Conservation (phyloP, 140 eudicot species). For the Ambrosia hybrid region DNA sequence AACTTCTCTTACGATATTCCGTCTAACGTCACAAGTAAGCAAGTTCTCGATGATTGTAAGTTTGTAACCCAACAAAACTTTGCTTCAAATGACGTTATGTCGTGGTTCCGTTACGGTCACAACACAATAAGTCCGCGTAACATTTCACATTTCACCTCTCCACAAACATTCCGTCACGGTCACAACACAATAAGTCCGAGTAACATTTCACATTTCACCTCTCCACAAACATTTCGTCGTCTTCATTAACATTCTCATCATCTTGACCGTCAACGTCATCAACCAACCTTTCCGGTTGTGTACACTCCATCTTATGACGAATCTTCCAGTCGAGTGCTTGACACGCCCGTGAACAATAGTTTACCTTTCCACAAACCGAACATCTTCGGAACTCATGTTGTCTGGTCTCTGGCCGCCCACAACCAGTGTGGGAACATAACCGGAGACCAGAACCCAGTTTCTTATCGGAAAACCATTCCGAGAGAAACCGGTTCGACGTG, state of each 20-base stretch:
- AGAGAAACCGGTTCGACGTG: slow-evolving; percentile 62
- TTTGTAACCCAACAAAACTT: slow-evolving; percentile 18
- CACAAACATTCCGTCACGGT: slow-evolving; percentile 29
- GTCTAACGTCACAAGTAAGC: slow-evolving; percentile 20
- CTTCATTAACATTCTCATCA: slow-evolving; percentile 28
- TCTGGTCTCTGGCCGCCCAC: slow-evolving; percentile 90
- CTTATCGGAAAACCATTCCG: slow-evolving; percentile 61
- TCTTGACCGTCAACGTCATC: slow-evolving; percentile 14
- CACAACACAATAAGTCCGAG: too few relatives aligned
- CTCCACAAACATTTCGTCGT: slow-evolving; percentile 30
- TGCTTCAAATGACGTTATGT: slow-evolving; percentile 16
- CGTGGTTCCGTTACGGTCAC: neutral
- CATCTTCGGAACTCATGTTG: slow-evolving; percentile 86
- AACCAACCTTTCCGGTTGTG: slow-evolving; percentile 61
- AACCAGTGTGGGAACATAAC: slow-evolving; percentile 70
- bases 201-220: slow-evolving; percentile 23
- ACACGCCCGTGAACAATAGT: slow-evolving; percentile 93
- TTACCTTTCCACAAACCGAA: slow-evolving; percentile 82
- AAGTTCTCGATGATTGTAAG: neutral
- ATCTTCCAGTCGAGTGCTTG: slow-evolving; percentile 93
- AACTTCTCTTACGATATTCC: slow-evolving; percentile 22
- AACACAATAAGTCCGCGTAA: neutral
- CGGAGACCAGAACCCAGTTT: slow-evolving; percentile 49
- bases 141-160: slow-evolving; percentile 25
- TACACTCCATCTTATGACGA: slow-evolving; percentile 76